Percentiles rank a stretch among this genome's conserved stretches.
Evolutionary conservation across 495 filamentous ascomycete genomes (phyloP).

Genomic region (Neurospora tetrasperma): DNA sequence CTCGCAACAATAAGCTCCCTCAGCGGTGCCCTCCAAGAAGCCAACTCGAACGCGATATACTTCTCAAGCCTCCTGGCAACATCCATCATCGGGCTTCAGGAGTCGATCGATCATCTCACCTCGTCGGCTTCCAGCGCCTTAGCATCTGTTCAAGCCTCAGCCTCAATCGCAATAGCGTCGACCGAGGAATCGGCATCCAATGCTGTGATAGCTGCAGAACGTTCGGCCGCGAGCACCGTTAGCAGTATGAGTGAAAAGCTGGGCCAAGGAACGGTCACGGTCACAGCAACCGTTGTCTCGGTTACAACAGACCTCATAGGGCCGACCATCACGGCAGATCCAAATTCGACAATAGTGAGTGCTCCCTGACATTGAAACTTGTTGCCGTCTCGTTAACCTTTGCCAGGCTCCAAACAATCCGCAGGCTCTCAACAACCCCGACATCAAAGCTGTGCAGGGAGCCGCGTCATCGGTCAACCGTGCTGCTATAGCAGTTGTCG

Average conservation of each 20-base stretch:
- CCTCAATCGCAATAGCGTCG: slow-evolving; percentile 8
- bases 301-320: neutral
- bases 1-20: slow-evolving; percentile 10
- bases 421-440: neutral
- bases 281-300: neutral
- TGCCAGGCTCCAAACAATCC: neutral
- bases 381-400: neutral
- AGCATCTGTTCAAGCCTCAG: slow-evolving; percentile 7
- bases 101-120: slow-evolving; percentile 6
- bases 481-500: slow-evolving; percentile 11
- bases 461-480: slow-evolving; percentile 3
- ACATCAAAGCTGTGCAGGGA: neutral
- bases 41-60: neutral
- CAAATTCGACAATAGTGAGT: slow-evolving; percentile 6
- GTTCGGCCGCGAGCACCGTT: slow-evolving; percentile 10
- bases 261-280: neutral
- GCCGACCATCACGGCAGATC: neutral
- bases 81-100: slow-evolving; percentile 9
- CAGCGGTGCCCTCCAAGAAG: slow-evolving; percentile 10
- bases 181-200: slow-evolving; percentile 8
- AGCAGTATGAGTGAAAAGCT: slow-evolving; percentile 5
- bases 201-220: slow-evolving; percentile 3
- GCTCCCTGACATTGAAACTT: neutral
- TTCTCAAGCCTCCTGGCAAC: slow-evolving; percentile 7
- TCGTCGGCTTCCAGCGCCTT: slow-evolving; percentile 12